Evolutionary conservation across 1,284 basidiomycete species (phyloP).

Genomic region (Grifola frondosa): DNA sequence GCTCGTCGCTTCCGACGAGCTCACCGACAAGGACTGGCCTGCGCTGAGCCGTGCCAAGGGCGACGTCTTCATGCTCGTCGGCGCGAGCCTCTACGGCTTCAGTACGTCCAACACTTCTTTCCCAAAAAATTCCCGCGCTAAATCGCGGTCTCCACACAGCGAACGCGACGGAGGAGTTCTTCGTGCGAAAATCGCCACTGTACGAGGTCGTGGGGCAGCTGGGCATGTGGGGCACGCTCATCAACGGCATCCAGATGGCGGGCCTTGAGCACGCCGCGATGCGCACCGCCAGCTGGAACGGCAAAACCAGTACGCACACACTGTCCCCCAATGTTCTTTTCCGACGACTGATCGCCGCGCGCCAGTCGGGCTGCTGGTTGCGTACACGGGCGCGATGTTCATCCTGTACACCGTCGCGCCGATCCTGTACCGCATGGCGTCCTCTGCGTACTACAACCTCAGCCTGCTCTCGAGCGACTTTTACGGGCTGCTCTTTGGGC

Average conservation of each 20-base stretch:
- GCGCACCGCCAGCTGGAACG: conserved; percentile 68
- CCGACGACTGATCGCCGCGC: conserved; percentile 6
- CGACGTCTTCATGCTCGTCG: conserved; percentile 84
- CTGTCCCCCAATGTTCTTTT: neutral
- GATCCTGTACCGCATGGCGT: conserved; percentile 80
- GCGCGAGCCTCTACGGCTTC: conserved; percentile 82
- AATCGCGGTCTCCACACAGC: conserved; percentile 43
- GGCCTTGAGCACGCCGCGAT: conserved; percentile 70
- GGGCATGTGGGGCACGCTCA: conserved; percentile 79
- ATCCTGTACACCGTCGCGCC: conserved; percentile 83
- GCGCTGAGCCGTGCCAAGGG: conserved; percentile 69
- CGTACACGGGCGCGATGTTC: conserved; percentile 79
- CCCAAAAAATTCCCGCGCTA: neutral
- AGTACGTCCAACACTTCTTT: conserved; percentile 46
- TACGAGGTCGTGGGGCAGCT: conserved; percentile 87
- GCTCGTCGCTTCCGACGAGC: conserved; percentile 70
- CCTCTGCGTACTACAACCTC: conserved; percentile 81
- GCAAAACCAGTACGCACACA: conserved; percentile 53
- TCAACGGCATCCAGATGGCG: conserved; percentile 77
- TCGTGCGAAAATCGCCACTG: conserved; percentile 75
- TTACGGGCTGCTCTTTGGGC: conserved; percentile 78
- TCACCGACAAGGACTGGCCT: conserved; percentile 71
- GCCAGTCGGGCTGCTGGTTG: conserved; percentile 69
- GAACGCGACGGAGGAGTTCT: conserved; percentile 84
- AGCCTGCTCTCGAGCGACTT: conserved; percentile 83